phyloP scores from a whole-genome alignment of 148 eudicot species.

The Chenopodium suecicum region DNA sequence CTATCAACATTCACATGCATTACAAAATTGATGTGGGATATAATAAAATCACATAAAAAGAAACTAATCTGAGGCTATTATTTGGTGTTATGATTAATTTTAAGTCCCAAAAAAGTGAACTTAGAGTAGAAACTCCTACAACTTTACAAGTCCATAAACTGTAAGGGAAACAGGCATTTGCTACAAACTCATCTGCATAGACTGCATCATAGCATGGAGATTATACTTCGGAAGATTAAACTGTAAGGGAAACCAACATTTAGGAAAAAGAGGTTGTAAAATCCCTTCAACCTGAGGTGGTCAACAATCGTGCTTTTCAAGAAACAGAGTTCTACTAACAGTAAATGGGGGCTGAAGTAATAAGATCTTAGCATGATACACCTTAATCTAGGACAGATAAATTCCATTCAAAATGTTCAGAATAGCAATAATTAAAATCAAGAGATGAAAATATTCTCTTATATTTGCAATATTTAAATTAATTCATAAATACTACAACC shows the following conservation, averaged over 20 bases:
- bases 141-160: not conserved
- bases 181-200: not conserved
- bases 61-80: not conserved
- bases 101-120: not conserved
- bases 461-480: too few species aligned
- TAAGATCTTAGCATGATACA: not conserved
- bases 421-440: not conserved
- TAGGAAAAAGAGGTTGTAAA: too few species aligned
- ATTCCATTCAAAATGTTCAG: not conserved
- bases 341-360: not conserved
- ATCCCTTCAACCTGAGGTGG: too few species aligned
- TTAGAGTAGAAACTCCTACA: not conserved
- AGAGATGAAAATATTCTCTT: not conserved
- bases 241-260: too few species aligned
- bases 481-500: too few species aligned
- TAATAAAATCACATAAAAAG: not conserved
- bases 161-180: too few species aligned
- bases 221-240: too few species aligned
- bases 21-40: not conserved
- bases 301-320: not conserved
- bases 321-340: not conserved
- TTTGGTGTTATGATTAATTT: not conserved
- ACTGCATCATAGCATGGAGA: too few species aligned
- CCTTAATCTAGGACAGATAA: not conserved
- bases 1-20: too few species aligned